phyloP scores from a whole-genome alignment of 257 asterid species.

The Phtheirospermum japonicum region DNA sequence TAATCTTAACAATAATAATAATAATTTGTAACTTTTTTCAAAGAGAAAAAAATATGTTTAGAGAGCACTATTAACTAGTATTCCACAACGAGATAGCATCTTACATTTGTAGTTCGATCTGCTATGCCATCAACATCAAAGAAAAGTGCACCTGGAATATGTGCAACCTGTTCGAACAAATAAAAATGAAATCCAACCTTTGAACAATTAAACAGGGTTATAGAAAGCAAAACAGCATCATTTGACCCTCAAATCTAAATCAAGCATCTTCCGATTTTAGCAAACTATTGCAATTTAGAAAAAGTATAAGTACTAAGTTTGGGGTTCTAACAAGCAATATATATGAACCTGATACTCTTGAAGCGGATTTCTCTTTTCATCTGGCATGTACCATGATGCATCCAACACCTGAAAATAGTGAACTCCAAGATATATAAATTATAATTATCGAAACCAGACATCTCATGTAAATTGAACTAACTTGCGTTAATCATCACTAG shows the following conservation, averaged over 20 bases:
- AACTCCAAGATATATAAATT: conserved; percentile 1
- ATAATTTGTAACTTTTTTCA: not conserved
- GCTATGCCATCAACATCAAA: conserved; percentile 87
- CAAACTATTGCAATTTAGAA: conserved; percentile 19
- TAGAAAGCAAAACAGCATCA: conserved; percentile 13
- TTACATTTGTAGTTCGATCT: conserved; percentile 71
- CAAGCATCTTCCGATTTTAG: conserved; percentile 3
- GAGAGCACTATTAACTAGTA: conserved; percentile 18
- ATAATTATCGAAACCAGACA: not conserved
- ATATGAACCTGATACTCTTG: conserved; percentile 99
- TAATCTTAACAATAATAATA: too few species aligned
- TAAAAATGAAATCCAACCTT: not conserved
- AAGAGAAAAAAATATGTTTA: conserved; percentile 7
- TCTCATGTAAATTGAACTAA: not conserved
- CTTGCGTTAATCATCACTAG: not conserved
- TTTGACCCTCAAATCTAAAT: conserved; percentile 16
- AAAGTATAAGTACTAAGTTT: not conserved
- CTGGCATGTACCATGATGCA: conserved; percentile 99
- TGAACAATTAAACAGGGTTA: not conserved
- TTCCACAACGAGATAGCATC: conserved; percentile 29
- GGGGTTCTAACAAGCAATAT: conserved; percentile 17
- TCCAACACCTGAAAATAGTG: conserved; percentile 68
- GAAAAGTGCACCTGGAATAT: conserved; percentile 96
- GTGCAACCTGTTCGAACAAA: conserved; percentile 72
- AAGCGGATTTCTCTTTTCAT: conserved; percentile 94